Conservation (phyloP, 2,329 filamentous ascomycete genomes). For the Aspergillus intermedius region DNA sequence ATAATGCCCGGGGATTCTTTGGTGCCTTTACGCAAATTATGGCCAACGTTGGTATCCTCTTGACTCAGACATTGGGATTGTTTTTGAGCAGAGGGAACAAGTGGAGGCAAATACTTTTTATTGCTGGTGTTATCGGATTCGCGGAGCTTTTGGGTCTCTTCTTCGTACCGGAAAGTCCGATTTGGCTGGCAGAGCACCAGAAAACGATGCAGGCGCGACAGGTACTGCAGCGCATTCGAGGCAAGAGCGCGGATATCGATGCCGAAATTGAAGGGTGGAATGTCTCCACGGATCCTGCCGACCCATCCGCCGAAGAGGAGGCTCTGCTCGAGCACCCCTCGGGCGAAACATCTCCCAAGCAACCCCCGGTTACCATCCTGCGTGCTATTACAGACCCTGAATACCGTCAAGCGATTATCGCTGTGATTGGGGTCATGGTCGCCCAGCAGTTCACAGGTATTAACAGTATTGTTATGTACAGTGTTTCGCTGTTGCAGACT, state of each 20-base stretch:
- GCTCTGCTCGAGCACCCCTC: slow-evolving; percentile 53
- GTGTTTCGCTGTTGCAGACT: slow-evolving; percentile 76
- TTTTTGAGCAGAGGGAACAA: slow-evolving; percentile 72
- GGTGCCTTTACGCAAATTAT: slow-evolving; percentile 79
- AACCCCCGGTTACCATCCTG: slow-evolving; percentile 60
- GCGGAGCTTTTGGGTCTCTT: slow-evolving; percentile 65
- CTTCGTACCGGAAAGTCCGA: slow-evolving; percentile 77
- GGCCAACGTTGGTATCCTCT: slow-evolving; percentile 83
- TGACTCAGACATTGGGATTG: slow-evolving; percentile 76
- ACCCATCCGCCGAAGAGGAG: slow-evolving; percentile 57
- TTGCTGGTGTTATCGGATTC: slow-evolving; percentile 62
- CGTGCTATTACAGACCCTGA: slow-evolving; percentile 59
- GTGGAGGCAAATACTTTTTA: slow-evolving; percentile 78
- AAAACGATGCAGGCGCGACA: slow-evolving; percentile 55
- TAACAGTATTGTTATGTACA: slow-evolving; percentile 98
- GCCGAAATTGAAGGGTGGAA: slow-evolving; percentile 63
- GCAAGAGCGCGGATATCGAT: slow-evolving; percentile 60
- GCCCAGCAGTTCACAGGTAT: slow-evolving; percentile 90
- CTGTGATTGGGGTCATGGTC: slow-evolving; percentile 84
- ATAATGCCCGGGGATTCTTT: slow-evolving; percentile 68
- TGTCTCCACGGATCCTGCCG: slow-evolving; percentile 23
- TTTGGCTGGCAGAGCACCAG: slow-evolving; percentile 70
- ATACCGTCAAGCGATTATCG: slow-evolving; percentile 68
- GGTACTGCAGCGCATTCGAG: slow-evolving; percentile 69
- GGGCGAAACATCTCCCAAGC: slow-evolving; percentile 61